phyloP scores from a whole-genome alignment of 2,329 filamentous ascomycete species.

The Exophiala sp. region DNA sequence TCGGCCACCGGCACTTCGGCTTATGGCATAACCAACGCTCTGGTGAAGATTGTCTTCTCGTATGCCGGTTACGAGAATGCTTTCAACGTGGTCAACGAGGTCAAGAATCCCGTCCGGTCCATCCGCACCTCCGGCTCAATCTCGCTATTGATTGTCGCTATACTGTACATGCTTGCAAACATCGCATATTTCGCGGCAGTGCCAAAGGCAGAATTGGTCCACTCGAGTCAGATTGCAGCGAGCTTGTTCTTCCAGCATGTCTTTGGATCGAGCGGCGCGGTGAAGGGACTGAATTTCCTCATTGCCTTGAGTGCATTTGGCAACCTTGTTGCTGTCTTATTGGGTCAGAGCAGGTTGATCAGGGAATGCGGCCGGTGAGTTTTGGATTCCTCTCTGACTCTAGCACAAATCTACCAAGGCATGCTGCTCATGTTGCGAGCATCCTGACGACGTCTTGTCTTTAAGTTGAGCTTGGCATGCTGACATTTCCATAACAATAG shows the following conservation, averaged over 20 bases:
- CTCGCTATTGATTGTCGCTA: slow-evolving; percentile 48
- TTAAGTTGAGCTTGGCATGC: too few relatives aligned
- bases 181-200: slow-evolving; percentile 57
- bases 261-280: slow-evolving; percentile 48
- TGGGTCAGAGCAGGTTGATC: slow-evolving; percentile 52
- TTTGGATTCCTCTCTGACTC: neutral
- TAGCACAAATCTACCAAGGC: neutral
- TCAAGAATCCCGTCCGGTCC: slow-evolving; percentile 51
- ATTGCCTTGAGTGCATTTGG: slow-evolving; percentile 55
- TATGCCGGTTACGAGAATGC: slow-evolving; percentile 55
- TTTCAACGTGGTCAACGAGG: slow-evolving; percentile 58
- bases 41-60: slow-evolving; percentile 56
- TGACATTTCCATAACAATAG: slow-evolving; percentile 30
- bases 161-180: slow-evolving; percentile 55
- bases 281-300: slow-evolving; percentile 52
- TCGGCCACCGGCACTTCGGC: slow-evolving; percentile 36
- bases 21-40: slow-evolving; percentile 52
- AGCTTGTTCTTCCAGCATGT: slow-evolving; percentile 55
- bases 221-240: slow-evolving; percentile 51
- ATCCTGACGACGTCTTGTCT: too few relatives aligned
- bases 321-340: slow-evolving; percentile 52
- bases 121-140: slow-evolving; percentile 48
- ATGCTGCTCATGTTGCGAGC: too few relatives aligned
- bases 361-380: slow-evolving; percentile 49
- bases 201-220: slow-evolving; percentile 49